Percentiles rank a stretch among this genome's conserved stretches.
These are phyloP conservation scores for Petrea volubilis DNA, from an alignment of 257 asterid genomes.

Conservation along the genomic window DNA sequence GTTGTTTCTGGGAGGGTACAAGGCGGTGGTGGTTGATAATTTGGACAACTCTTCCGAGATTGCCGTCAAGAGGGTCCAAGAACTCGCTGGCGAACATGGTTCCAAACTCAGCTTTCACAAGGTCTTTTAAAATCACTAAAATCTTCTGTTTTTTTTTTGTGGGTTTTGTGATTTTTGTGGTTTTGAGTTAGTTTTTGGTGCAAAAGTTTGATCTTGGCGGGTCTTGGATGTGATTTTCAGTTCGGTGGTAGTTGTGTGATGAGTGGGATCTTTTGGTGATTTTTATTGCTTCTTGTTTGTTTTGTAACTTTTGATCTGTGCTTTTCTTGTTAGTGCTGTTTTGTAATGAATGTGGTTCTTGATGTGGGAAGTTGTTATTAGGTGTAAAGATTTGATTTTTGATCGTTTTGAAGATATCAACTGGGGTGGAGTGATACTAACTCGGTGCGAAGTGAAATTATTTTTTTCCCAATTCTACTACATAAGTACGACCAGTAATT, in stretches of 20 bases:
- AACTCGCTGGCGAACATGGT: constrained; percentile 56
- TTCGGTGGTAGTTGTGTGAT: not conserved
- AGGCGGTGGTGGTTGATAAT: constrained; percentile 60
- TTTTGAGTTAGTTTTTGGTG: not conserved
- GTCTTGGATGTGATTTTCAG: not conserved
- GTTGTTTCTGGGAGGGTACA: constrained; percentile 53
- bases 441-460: no score
- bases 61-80: constrained; percentile 49
- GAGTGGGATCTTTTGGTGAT: not conserved
- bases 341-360: not conserved
- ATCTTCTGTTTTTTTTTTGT: not conserved
- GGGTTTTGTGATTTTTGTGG: not conserved
- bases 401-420: not conserved
- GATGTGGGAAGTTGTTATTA: not conserved
- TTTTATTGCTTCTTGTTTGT: not conserved
- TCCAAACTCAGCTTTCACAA: constrained; percentile 50
- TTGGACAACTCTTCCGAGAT: constrained; percentile 59
- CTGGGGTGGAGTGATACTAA: not conserved
- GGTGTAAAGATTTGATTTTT: not conserved
- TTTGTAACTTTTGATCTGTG: constrained; percentile 1
- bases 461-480: no score
- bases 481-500: not conserved
- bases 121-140: constrained; percentile 26
- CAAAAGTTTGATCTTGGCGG: not conserved
- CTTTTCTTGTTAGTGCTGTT: not conserved